Evolutionary conservation across 2,329 filamentous ascomycete genomes (phyloP).

Genomic region (Fusarium camptoceras): DNA sequence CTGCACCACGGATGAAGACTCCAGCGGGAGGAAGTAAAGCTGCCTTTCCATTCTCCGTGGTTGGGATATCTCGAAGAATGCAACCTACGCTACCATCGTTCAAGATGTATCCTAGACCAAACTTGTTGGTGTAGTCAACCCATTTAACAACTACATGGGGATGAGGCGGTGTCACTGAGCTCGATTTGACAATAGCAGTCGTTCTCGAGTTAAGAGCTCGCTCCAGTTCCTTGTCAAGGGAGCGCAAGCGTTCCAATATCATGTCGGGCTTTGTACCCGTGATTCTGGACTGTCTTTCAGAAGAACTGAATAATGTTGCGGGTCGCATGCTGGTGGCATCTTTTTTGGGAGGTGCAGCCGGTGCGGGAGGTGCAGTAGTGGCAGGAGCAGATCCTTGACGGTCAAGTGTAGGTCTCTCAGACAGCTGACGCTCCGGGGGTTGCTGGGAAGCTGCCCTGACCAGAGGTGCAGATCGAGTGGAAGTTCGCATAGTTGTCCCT

Average conservation of each 20-base stretch:
- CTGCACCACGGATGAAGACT: slow-evolving; percentile 77
- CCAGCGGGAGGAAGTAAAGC: slow-evolving; percentile 75
- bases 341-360: slow-evolving; percentile 42
- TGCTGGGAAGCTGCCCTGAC: slow-evolving; percentile 46
- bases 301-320: slow-evolving; percentile 66
- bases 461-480: slow-evolving; percentile 46
- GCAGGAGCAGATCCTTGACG: slow-evolving; percentile 44
- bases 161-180: slow-evolving; percentile 65
- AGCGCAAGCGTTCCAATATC: slow-evolving; percentile 66
- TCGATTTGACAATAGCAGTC: slow-evolving; percentile 69
- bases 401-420: slow-evolving; percentile 41
- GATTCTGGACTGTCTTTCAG: slow-evolving; percentile 63
- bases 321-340: slow-evolving; percentile 51
- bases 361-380: slow-evolving; percentile 40
- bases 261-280: slow-evolving; percentile 67
- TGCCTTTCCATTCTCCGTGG: slow-evolving; percentile 61
- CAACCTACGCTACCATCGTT: slow-evolving; percentile 85
- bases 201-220: slow-evolving; percentile 72
- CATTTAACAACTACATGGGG: slow-evolving; percentile 79
- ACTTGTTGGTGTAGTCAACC: slow-evolving; percentile 91
- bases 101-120: slow-evolving; percentile 85
- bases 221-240: slow-evolving; percentile 70
- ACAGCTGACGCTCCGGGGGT: slow-evolving; percentile 43
- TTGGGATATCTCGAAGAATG: slow-evolving; percentile 68
- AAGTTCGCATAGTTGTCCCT: slow-evolving; percentile 46